Conservation (phyloP, 2,329 filamentous ascomycete genomes). For the Verticillium alfalfae region DNA sequence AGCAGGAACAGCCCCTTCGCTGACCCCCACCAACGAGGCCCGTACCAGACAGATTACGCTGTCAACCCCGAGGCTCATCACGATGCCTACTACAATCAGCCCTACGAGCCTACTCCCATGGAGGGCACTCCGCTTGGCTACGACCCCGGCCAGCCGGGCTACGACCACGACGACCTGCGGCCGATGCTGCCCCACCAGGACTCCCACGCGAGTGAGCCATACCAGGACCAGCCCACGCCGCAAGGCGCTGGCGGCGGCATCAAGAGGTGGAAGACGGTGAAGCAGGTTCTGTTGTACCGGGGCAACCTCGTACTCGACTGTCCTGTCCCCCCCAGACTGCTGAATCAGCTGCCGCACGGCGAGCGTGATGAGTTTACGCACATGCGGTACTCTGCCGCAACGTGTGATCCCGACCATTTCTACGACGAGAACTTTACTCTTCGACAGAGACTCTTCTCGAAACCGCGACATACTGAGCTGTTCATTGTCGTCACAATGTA, state of each 20-base stretch:
- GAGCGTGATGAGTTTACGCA: conserved; percentile 89
- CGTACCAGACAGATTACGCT: conserved; percentile 61
- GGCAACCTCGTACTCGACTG: conserved; percentile 97
- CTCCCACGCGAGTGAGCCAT: conserved; percentile 37
- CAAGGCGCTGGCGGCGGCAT: conserved; percentile 48
- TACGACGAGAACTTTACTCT: conserved; percentile 86
- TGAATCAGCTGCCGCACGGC: conserved; percentile 84
- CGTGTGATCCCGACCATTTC: conserved; percentile 86
- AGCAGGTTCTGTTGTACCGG: conserved; percentile 94
- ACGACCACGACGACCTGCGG: conserved; percentile 64
- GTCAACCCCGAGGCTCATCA: conserved; percentile 81
- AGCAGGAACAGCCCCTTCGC: conserved; percentile 34
- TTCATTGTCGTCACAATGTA: conserved; percentile 99
- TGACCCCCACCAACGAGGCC: conserved; percentile 30
- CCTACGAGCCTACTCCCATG: conserved; percentile 66
- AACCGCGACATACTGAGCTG: conserved; percentile 85
- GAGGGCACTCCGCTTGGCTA: conserved; percentile 54
- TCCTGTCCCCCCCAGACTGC: conserved; percentile 80
- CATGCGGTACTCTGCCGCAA: conserved; percentile 91
- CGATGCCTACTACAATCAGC: conserved; percentile 78
- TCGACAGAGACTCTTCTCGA: conserved; percentile 86
- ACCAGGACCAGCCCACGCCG: conserved; percentile 35
- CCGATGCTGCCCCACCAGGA: conserved; percentile 70
- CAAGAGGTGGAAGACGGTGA: conserved; percentile 95
- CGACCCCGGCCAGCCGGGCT: conserved; percentile 43